A percentile compares a stretch with the other conserved stretches of the same genome.
Evolutionary conservation across 768 basidiomycete genomes (phyloP).

Genomic region (Favolaschia claudopus): DNA sequence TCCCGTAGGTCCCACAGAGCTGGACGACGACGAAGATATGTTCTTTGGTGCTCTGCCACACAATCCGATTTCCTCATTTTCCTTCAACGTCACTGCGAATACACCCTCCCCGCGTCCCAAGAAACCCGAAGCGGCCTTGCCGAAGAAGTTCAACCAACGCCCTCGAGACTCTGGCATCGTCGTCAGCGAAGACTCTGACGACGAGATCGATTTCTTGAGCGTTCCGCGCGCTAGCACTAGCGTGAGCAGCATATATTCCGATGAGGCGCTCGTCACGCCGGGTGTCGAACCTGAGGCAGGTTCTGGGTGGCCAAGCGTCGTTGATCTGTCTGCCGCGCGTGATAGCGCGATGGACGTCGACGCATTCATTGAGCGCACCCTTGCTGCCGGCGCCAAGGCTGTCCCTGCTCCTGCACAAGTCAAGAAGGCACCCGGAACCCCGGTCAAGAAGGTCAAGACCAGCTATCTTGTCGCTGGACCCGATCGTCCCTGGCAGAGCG

Average conservation of each 20-base stretch:
- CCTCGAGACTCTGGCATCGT: constrained; percentile 75
- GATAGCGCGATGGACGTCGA: constrained; percentile 62
- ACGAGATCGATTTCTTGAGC: constrained; percentile 42
- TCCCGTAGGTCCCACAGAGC: constrained; percentile 25
- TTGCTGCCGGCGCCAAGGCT: constrained; percentile 64
- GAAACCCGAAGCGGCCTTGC: constrained; percentile 47
- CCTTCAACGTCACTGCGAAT: constrained; percentile 59
- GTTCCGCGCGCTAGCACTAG: constrained; percentile 67
- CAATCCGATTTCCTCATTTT: constrained; percentile 56
- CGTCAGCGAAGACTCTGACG: constrained; percentile 67
- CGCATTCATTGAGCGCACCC: constrained; percentile 74
- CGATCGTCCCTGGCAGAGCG: constrained; percentile 83
- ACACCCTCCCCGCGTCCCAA: constrained; percentile 64
- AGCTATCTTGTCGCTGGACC: constrained; percentile 60
- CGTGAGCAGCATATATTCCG: constrained; percentile 65
- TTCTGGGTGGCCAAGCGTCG: constrained; percentile 70
- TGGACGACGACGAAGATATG: constrained; percentile 54
- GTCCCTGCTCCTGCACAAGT: constrained; percentile 42
- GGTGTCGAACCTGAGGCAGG: constrained; percentile 56
- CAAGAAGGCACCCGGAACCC: constrained; percentile 81
- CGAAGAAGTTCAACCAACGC: constrained; percentile 74
- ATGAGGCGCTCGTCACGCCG: constrained; percentile 78
- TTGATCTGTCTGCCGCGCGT: constrained; percentile 42
- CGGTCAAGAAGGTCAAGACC: constrained; percentile 78
- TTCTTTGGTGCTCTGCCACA: constrained; percentile 57